A percentile compares a stretch with the other conserved stretches of the same genome.
These are phyloP conservation scores for Medicago truncatula DNA, from an alignment of 306 rosid genomes.

Conservation along the genomic window MtrunA17r5.0-ANR NC_053048.1:43844001-43844500, in stretches of 20 bases:
- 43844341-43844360: not conserved
- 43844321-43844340: conserved; percentile 4
- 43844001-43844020: conserved; percentile 30
- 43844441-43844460: not conserved
- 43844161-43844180: conserved; percentile 35
- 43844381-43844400: not conserved
- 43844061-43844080: conserved; percentile 10
- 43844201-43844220: conserved; percentile 30
- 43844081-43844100: conserved; percentile 31
- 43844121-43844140: conserved; percentile 41
- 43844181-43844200: conserved; percentile 39
- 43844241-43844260: not conserved
- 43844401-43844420: not conserved
- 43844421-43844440: not conserved
- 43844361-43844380: conserved; percentile 15
- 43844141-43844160: conserved; percentile 46
- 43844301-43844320: conserved; percentile 11
- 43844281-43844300: not conserved
- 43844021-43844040: conserved; percentile 40
- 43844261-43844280: conserved; percentile 7
- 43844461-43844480: not conserved
- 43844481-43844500: not conserved
- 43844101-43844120: conserved; percentile 27
- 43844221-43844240: not conserved
- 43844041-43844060: conserved; percentile 28